Percentiles rank a stretch among this genome's conserved stretches.
Conservation (phyloP, 441 rosid species). For the Biscutella auriculata region DNA sequence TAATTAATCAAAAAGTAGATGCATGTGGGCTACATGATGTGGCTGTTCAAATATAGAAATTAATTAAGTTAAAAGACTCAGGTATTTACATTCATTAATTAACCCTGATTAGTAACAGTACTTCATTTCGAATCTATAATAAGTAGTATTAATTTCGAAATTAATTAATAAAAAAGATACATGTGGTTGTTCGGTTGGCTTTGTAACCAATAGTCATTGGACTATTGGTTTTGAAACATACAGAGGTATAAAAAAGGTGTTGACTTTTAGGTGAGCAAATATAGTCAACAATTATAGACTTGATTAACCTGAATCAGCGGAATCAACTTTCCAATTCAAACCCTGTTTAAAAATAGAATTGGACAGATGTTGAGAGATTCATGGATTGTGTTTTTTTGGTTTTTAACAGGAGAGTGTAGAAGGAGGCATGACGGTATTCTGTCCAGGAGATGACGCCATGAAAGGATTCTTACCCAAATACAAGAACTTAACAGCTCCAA, state of each 20-base stretch:
- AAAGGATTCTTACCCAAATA: conserved; percentile 73
- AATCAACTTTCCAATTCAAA: neutral
- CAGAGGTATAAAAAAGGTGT: conserved; percentile 4
- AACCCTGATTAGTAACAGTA: neutral
- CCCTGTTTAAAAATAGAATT: too few relatives aligned
- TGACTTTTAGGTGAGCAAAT: neutral
- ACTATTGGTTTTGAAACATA: neutral
- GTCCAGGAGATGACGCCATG: conserved; percentile 83
- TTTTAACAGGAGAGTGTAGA: conserved; percentile 47
- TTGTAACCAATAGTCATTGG: conserved; percentile 3
- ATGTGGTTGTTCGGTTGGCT: conserved; percentile 12
- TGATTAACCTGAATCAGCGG: conserved; percentile 14
- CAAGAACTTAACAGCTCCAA: conserved; percentile 70
- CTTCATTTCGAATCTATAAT: neutral
- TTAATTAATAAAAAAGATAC: neutral
- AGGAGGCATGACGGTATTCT: conserved; percentile 90
- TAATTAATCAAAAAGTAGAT: neutral
- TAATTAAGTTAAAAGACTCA: neutral
- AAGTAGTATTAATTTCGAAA: neutral
- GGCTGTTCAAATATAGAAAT: neutral
- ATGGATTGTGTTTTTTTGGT: neutral
- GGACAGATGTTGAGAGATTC: neutral
- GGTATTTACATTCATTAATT: neutral
- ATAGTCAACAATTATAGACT: conserved; percentile 5
- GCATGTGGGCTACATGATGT: neutral